phyloP scores from a whole-genome alignment of 164 flowering plant genomes.

The Tetracentron sinense region DNA sequence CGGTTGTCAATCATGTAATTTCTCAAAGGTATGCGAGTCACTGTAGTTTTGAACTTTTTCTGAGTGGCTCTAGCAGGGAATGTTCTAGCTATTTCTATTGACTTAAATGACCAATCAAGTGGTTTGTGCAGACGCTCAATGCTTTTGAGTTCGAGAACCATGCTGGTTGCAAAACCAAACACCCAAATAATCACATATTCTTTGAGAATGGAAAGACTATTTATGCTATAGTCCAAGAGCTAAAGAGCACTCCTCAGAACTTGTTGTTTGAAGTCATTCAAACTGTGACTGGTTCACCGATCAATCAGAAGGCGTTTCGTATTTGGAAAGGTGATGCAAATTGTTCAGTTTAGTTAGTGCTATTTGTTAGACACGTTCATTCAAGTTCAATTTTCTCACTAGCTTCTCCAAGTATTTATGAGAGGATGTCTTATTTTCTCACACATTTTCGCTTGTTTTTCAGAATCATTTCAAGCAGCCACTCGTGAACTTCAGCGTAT shows the following conservation, averaged over 20 bases:
- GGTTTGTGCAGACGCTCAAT: conserved; percentile 42
- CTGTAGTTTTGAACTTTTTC: neutral
- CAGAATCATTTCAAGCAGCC: conserved; percentile 62
- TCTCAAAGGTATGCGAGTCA: conserved; percentile 40
- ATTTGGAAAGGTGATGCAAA: conserved; percentile 57
- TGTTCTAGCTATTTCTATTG: neutral
- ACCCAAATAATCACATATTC: conserved; percentile 80
- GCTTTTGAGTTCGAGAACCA: conserved; percentile 80
- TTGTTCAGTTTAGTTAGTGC: neutral
- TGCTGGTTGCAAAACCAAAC: conserved; percentile 74
- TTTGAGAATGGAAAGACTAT: conserved; percentile 77
- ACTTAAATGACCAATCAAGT: conserved; percentile 5
- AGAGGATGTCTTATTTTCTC: neutral
- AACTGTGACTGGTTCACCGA: conserved; percentile 59
- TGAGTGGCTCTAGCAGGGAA: neutral
- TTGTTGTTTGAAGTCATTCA: conserved; percentile 60
- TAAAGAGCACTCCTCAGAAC: conserved; percentile 58
- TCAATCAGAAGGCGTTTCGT: conserved; percentile 59
- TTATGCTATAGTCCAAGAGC: conserved; percentile 70
- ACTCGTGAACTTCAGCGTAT: conserved; percentile 63
- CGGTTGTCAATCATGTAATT: conserved; percentile 62
- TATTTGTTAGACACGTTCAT: neutral
- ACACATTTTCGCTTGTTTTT: neutral
- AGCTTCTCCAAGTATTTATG: neutral
- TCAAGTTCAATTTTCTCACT: neutral